Base-by-base conservation (phyloP, 306 rosid species). In the Casuarina cunninghamiana region DNA sequence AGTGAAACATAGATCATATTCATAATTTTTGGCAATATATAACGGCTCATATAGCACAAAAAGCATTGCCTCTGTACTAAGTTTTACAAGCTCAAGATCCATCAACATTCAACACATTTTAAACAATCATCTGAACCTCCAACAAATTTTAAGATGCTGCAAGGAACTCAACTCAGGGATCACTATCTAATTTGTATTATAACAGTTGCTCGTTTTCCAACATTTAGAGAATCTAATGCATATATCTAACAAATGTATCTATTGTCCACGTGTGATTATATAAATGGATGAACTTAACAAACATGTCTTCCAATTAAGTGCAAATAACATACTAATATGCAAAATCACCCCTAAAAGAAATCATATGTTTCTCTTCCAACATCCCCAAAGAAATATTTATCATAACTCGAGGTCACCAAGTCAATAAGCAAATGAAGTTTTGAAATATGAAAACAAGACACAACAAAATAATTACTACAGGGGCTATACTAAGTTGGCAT, bases 311-410 rank as follows among this genome's bases (percentile, higher is more conserved):
- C 0, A 12, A 66, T 41, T 8, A 38, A 71, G 61, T n/a, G 63
- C 70, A 65, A 58, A 16, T 16, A 75, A 57, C 81, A 43, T 90
- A 94, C 98, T 97, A 94, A 82, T 94, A 97, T 32, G 98, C 98
- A 77, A 94, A 92, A 87, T 94, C 98, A 61, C 89, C 93, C 98
- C 98, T n/a, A 94, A 84, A 94, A 94, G 86, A 94, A 94, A 74
- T 92, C 95, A 80, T 92, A 94, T 32, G 81, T 78, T 79, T 94
- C 98, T 79, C 98, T 88, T 72, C 95, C 98, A 61, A 89, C 87
- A 82, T 94, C 98, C 77, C 98, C 98, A 79, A 92, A 92, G 88
- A 85, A 92, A 89, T 81, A 92, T 79, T 94, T 92, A 72, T 94
- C 98, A 73, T 94, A 94, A 88, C 92, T 94, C 79, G 86, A 74